Percentiles rank a stretch among this genome's conserved stretches.
These are phyloP conservation scores for Polyporus arcularius DNA, from an alignment of 768 basidiomycete genomes.

Conservation along the genomic window DNA sequence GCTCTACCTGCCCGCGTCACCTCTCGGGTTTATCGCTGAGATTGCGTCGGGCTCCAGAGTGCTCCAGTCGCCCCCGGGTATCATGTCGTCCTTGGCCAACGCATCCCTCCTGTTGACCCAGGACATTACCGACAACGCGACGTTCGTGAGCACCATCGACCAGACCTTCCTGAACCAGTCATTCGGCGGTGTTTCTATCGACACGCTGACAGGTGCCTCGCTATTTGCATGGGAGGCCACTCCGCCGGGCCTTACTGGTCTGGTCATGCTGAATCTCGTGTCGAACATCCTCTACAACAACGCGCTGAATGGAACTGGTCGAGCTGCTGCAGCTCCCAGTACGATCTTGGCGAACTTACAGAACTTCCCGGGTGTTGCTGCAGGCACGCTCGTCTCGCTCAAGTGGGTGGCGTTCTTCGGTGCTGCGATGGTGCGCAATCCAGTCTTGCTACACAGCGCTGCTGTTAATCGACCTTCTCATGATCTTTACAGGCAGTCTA, in stretches of 20 bases:
- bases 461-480: too few species aligned
- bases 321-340: slow-evolving; percentile 38
- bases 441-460: slow-evolving; percentile 2
- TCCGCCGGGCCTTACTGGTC: slow-evolving; percentile 58
- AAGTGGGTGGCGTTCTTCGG: slow-evolving; percentile 80
- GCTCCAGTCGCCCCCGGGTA: slow-evolving; percentile 55
- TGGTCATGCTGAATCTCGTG: slow-evolving; percentile 65
- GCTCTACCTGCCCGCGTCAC: slow-evolving; percentile 58
- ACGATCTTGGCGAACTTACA: slow-evolving; percentile 61
- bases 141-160: slow-evolving; percentile 57
- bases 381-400: slow-evolving; percentile 59
- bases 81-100: slow-evolving; percentile 48
- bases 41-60: slow-evolving; percentile 36
- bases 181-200: slow-evolving; percentile 69
- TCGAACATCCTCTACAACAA: slow-evolving; percentile 67
- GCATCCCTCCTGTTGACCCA: slow-evolving; percentile 39
- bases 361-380: slow-evolving; percentile 56
- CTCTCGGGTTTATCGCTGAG: slow-evolving; percentile 33
- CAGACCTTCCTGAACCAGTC: slow-evolving; percentile 56
- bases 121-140: slow-evolving; percentile 54
- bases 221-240: slow-evolving; percentile 74
- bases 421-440: slow-evolving; percentile 59
- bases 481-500: slow-evolving; percentile 56
- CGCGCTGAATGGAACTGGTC: slow-evolving; percentile 55
- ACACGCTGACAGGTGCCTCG: slow-evolving; percentile 48